Conservation (phyloP, 2,329 filamentous ascomycete species). For the Cyanodermella asteris region DNA sequence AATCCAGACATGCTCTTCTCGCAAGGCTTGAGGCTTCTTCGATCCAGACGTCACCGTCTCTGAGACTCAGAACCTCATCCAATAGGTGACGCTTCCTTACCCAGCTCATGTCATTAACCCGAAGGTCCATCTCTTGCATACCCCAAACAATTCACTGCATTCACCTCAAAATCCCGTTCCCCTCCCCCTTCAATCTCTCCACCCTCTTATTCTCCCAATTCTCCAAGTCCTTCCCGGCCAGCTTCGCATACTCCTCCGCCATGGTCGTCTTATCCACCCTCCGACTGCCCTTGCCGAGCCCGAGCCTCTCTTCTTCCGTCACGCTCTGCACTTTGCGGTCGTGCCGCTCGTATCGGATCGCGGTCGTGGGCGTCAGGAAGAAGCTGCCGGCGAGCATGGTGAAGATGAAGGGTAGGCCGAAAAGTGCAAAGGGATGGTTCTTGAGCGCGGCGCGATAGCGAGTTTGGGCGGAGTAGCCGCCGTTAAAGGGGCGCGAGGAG, state of each 20-base stretch:
- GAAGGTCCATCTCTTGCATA: too few species aligned
- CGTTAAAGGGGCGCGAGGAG: too few species aligned
- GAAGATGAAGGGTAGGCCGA: constrained; percentile 77
- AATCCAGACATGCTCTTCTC: too few species aligned
- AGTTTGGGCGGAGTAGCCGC: too few species aligned
- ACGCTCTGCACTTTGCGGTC: constrained; percentile 76
- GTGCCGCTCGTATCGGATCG: constrained; percentile 78
- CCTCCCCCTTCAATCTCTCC: constrained; percentile 71
- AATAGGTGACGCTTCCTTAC: too few species aligned
- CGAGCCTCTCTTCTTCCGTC: constrained; percentile 67
- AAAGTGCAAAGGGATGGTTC: constrained; percentile 71
- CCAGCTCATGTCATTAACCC: too few species aligned
- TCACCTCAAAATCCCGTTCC: constrained; percentile 52
- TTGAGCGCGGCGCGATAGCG: constrained; percentile 57
- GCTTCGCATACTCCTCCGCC: constrained; percentile 23
- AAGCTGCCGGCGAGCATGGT: constrained; percentile 87
- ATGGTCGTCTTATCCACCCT: constrained; percentile 6
- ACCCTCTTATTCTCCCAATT: constrained; percentile 95
- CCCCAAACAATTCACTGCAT: too few species aligned
- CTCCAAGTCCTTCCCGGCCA: constrained; percentile 57
- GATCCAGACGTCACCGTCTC: too few species aligned
- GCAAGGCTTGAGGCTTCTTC: too few species aligned
- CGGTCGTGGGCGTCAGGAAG: constrained; percentile 81
- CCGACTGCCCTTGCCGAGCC: constrained; percentile 21
- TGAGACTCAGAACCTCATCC: too few species aligned